Evolutionary conservation across 140 eudicot species (phyloP), one percentile per base, ranked within the genome.

Genomic region (Stevia rebaudiana): DNA sequence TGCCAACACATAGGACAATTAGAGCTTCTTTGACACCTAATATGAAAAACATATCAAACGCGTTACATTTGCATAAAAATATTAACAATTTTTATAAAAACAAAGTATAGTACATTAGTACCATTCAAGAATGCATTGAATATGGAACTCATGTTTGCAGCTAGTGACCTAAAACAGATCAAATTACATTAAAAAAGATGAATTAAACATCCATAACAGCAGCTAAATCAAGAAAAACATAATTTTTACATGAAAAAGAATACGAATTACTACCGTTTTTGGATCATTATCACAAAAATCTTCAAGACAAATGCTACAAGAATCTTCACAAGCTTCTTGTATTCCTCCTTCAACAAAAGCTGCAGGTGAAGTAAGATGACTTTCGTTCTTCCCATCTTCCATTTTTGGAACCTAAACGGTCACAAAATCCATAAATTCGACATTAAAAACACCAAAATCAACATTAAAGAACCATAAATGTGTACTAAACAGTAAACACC

Each of bases 1-100:
- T 89, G 97, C 89, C 88, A 89, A 67, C 97, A 89, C 95, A 86
- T 89, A 5, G 97, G 97, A 69, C 97, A 89, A 65, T 86, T 85
- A 50, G 97, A 89, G 80, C 97, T 89, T 72, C 95, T 81, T 67
- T 89, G 97, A 77, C 97, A 86, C 97, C 97, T 89, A 61, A 22
- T 43, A 65, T 11, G 16, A 8, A 18, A 16, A 47, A 50, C 1
- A 8, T 17, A 57, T 25, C 36, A 24, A 47, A 37, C 33, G 12
- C 5, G n/a, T 37, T 25, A 9, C 19, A 51, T 52, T 67, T 54
- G 50, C 63, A 39, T 22, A 43, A 3, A 19, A 53, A 30, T 19
- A 6, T 6, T 11, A 12, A n/a, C 41, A 18, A 5, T 7, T 16
- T 22, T 10, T 3, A 19, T 16, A 17, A 28, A 6, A 2, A 4